These are phyloP conservation scores for Eucalyptus urophylla DNA, from an alignment of 345 rosid genomes.

Conservation along the genomic window DNA sequence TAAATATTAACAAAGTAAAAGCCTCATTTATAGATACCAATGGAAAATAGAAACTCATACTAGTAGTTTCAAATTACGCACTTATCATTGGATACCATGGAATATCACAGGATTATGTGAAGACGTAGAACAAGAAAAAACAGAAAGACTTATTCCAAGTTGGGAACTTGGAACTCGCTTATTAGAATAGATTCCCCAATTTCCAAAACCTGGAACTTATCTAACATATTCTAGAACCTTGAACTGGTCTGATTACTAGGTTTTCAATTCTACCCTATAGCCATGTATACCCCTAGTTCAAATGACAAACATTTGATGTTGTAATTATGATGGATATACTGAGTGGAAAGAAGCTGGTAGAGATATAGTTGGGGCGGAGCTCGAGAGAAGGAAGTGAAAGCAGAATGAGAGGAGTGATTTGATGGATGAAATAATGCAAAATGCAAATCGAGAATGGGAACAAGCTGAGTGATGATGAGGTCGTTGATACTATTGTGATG, in stretches of 20 bases:
- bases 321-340: not conserved
- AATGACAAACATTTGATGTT: not conserved
- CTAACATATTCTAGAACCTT: too few relatives aligned
- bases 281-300: not conserved
- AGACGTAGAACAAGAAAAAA: rapidly evolving
- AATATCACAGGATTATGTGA: rapidly evolving
- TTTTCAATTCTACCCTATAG: rapidly evolving
- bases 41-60: rapidly evolving
- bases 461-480: constrained; percentile 15
- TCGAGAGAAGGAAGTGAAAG: constrained; percentile 9
- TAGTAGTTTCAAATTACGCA: too few relatives aligned
- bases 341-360: constrained; percentile 13
- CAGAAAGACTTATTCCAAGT: rapidly evolving
- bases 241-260: too few relatives aligned
- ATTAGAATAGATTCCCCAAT: rapidly evolving
- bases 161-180: rapidly evolving
- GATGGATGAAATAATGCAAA: constrained; percentile 24
- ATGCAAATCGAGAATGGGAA: constrained; percentile 16
- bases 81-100: rapidly evolving
- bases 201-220: too few relatives aligned
- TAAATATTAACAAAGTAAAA: too few relatives aligned
- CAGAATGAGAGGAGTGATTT: not conserved
- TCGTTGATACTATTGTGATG: constrained; percentile 9
- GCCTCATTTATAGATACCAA: too few relatives aligned
- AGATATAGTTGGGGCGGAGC: not conserved